These are phyloP conservation scores for Isatis lusitanica DNA, from an alignment of 441 rosid species.

Conservation along the genomic window DNA sequence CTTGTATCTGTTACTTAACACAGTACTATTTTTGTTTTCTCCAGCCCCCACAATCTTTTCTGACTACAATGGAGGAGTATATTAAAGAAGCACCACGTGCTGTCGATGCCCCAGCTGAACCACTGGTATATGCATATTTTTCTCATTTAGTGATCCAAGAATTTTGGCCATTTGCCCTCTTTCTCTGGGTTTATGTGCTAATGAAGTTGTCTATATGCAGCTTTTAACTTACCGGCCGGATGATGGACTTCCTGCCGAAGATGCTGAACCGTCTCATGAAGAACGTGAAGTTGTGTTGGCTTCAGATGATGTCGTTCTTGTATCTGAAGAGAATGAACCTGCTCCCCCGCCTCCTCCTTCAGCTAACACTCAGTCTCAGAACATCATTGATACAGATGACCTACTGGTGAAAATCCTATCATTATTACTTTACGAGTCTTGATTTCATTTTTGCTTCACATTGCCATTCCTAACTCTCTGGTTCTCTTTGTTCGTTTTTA, in stretches of 20 bases:
- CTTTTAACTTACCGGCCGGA: constrained; percentile 92
- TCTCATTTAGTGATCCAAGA: background rate
- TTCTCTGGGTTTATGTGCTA: constrained; percentile 1
- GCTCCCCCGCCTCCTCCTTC: constrained; percentile 42
- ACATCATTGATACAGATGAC: constrained; percentile 63
- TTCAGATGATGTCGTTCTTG: constrained; percentile 46
- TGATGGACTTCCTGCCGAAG: constrained; percentile 66
- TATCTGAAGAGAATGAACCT: constrained; percentile 46
- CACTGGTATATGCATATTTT: constrained; percentile 54
- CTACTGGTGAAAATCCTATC: constrained; percentile 59
- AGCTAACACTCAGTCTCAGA: constrained; percentile 61
- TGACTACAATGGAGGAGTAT: constrained; percentile 96
- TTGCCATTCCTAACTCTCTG: background rate
- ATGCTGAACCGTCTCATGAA: constrained; percentile 47
- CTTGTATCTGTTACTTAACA: background rate
- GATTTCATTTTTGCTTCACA: background rate
- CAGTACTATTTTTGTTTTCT: constrained; percentile 2
- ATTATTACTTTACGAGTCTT: background rate
- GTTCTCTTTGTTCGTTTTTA: constrained; percentile 7
- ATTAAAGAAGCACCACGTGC: constrained; percentile 91
- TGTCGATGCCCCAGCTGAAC: constrained; percentile 75
- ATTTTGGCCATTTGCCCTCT: background rate
- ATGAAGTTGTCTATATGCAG: constrained; percentile 52
- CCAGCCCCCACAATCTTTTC: constrained; percentile 96
- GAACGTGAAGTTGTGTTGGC: constrained; percentile 60